Percentiles rank a stretch among this genome's conserved stretches.
Evolutionary conservation across 1,284 basidiomycete genomes (phyloP).

Genomic region (Trichosporon inkin): DNA sequence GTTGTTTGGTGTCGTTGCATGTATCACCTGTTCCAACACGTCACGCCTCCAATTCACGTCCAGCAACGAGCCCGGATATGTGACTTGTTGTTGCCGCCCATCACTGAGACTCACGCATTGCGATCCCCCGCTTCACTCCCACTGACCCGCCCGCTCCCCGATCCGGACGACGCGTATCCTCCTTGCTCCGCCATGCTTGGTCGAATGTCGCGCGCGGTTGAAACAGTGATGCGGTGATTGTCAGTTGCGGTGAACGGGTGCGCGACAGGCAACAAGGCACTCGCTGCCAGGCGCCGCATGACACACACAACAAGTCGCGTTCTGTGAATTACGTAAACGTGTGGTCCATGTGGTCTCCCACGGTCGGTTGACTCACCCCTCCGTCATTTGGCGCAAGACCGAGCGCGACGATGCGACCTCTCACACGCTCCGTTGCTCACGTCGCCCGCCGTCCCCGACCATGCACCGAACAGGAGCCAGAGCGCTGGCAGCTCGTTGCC

Average conservation of each 20-base stretch:
- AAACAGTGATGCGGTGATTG: neutral
- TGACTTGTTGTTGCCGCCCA: slow-evolving; percentile 5
- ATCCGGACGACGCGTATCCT: slow-evolving; percentile 44
- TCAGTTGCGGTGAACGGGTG: neutral
- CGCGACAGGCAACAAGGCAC: slow-evolving; percentile 5
- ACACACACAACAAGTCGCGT: neutral
- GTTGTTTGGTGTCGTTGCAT: neutral
- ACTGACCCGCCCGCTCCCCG: slow-evolving; percentile 43
- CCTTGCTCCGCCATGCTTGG: slow-evolving; percentile 39
- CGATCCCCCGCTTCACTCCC: slow-evolving; percentile 43
- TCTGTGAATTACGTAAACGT: neutral
- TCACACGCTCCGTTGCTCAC: neutral
- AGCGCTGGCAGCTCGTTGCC: slow-evolving; percentile 2
- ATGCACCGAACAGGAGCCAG: slow-evolving; percentile 7
- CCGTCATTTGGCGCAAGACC: slow-evolving; percentile 8
- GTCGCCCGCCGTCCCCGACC: neutral
- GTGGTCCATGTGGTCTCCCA: neutral
- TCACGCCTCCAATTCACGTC: neutral
- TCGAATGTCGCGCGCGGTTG: neutral
- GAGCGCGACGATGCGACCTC: neutral
- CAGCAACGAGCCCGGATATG: neutral
- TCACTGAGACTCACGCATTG: slow-evolving; percentile 34
- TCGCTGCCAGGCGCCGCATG: neutral
- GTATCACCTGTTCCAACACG: neutral
- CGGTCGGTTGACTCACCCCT: neutral